Base-by-base conservation (phyloP, 2,329 filamentous ascomycete genomes). In the Coleophoma cylindrospora region DNA sequence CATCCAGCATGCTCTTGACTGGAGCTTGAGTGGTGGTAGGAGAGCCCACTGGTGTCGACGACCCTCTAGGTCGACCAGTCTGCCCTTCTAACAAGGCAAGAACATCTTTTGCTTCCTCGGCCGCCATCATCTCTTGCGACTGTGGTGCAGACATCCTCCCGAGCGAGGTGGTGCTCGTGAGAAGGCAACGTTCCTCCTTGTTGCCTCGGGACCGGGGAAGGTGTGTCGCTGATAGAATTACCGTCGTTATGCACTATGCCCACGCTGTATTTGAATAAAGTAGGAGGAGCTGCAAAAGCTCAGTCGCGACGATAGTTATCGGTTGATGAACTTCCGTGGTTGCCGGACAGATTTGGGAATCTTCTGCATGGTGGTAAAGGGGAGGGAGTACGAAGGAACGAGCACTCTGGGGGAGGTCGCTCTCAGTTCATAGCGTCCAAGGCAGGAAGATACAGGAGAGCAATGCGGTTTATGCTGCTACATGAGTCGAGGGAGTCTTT, bases 1-100 rank as follows among this genome's bases (percentile, higher is more conserved):
- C 74, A 60, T 83, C 79, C 19, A 84, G 71, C 77, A 87, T 82
- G 66, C 82, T 88, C 58, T 85, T 77, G 48, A 87, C 79, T 11
- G 86, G 84, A 21, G 86, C 87, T 83, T 89, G 21, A 15, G 41
- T 44, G 27, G 21, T 44, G 41, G 27, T 22, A 17, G 36, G 36
- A 14, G 36, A 38, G 36, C 36, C 14, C 7, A 12, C 14, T 17
- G 13, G 14, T n/a, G 13, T 17, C 15, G 36, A n/a, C 14, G 36
- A 38, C 14, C 14, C 36, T 13, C 36, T 38, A n/a, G 36, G 36
- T 17, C 36, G 36, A 38, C 36, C 36, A 38, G 36, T 9, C 36
- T 21, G 41, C 17, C 19, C 41, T 44, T 44, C 41, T 12, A 38
- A 38, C 11, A 38, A 13, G 4, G 14, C 15, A 2, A 14, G 6